Evolutionary conservation across 1,284 basidiomycete genomes (phyloP).

Genomic region (Microbotryum lychnidis-dioicae): DNA sequence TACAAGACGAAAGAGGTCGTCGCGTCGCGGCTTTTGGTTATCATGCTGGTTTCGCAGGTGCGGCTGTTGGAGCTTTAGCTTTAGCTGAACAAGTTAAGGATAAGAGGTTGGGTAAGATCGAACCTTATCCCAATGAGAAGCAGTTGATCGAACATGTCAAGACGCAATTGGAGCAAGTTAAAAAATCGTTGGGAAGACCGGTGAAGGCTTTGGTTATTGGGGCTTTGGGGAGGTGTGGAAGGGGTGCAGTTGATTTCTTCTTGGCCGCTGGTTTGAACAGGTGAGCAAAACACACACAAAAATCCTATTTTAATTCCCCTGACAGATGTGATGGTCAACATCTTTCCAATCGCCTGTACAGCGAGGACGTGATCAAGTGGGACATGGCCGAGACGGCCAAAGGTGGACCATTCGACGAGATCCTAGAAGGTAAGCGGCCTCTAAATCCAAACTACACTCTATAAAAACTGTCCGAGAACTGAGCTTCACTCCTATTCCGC

Average conservation of each 20-base stretch:
- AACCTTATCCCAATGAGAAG: constrained; percentile 71
- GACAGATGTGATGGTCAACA: too few species aligned
- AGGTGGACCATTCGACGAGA: constrained; percentile 92
- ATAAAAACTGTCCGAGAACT: constrained; percentile 1
- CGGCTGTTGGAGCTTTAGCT: constrained; percentile 84
- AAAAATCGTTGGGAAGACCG: constrained; percentile 52
- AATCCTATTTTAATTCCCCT: too few species aligned
- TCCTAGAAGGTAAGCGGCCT: constrained; percentile 57
- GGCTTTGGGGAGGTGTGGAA: constrained; percentile 88
- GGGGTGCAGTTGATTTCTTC: constrained; percentile 92
- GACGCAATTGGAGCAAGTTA: constrained; percentile 48
- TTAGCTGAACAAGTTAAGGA: constrained; percentile 61
- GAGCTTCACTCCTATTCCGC: not conserved
- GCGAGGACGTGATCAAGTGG: constrained; percentile 94
- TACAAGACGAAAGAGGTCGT: constrained; percentile 72
- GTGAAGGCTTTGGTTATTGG: constrained; percentile 91
- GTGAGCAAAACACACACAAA: constrained; percentile 44
- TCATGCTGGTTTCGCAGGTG: constrained; percentile 96
- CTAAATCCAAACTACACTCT: not conserved
- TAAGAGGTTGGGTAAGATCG: constrained; percentile 55
- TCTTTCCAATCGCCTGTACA: constrained; percentile 36
- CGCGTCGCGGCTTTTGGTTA: constrained; percentile 99
- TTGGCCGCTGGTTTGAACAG: constrained; percentile 86
- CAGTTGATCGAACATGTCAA: constrained; percentile 68
- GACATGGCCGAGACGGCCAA: constrained; percentile 94